phyloP scores from a whole-genome alignment of 2,329 filamentous ascomycete species.

The Pseudogymnoascus sp. region DNA sequence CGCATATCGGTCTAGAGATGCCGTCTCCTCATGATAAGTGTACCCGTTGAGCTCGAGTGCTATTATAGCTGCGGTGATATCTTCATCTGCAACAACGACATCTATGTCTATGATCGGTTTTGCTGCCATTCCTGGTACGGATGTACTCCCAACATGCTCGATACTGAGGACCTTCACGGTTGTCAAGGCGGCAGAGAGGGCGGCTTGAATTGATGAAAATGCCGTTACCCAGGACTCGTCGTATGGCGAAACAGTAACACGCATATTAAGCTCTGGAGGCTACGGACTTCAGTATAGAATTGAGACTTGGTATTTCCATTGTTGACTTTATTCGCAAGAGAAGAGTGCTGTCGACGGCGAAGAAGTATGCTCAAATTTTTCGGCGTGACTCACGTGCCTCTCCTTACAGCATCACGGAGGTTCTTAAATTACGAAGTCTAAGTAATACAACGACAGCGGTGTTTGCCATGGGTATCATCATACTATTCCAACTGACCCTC shows the following conservation, averaged over 20 bases:
- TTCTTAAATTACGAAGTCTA: background rate
- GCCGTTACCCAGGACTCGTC: slow-evolving; percentile 15
- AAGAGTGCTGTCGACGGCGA: background rate
- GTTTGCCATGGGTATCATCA: slow-evolving; percentile 3
- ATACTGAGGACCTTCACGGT: slow-evolving; percentile 26
- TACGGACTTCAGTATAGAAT: background rate
- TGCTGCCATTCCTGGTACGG: slow-evolving; percentile 41
- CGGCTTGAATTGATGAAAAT: slow-evolving; percentile 13
- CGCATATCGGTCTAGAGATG: slow-evolving; percentile 30
- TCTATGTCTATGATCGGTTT: slow-evolving; percentile 49
- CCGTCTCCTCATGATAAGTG: slow-evolving; percentile 31
- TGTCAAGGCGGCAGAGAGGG: slow-evolving; percentile 12
- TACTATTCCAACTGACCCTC: background rate
- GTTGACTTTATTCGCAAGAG: background rate
- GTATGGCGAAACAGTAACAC: slow-evolving; percentile 16
- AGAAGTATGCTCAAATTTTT: background rate
- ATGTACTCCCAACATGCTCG: slow-evolving; percentile 44
- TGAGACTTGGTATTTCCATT: background rate
- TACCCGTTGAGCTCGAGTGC: slow-evolving; percentile 31
- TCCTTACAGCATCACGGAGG: background rate
- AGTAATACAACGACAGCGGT: background rate
- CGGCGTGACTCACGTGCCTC: background rate
- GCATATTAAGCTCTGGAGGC: slow-evolving; percentile 11
- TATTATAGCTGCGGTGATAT: slow-evolving; percentile 24
- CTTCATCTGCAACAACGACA: slow-evolving; percentile 33